A percentile compares a stretch with the other conserved stretches of the same genome.
Conservation (phyloP, 306 rosid species). For the Citrullus colocynthis region DNA sequence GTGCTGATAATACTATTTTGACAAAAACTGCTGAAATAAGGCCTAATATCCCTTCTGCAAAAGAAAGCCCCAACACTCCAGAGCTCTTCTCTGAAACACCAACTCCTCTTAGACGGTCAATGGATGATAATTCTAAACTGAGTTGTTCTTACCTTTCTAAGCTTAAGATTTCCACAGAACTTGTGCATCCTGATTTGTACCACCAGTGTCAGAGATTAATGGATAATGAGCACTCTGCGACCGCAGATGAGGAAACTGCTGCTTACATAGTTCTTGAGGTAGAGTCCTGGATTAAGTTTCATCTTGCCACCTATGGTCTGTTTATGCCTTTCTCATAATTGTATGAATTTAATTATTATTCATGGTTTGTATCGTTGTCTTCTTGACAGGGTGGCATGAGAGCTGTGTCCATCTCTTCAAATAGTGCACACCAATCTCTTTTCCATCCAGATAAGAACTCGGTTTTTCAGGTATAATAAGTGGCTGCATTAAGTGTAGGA, state of each 20-base stretch:
- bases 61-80: conserved; percentile 35
- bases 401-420: conserved; percentile 32
- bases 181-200: conserved; percentile 53
- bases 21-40: conserved; percentile 45
- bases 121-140: conserved; percentile 31
- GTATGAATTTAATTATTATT: background rate
- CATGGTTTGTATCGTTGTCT: background rate
- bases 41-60: conserved; percentile 32
- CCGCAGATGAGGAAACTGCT: conserved; percentile 31
- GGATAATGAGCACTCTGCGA: conserved; percentile 27
- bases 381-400: conserved; percentile 51
- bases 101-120: conserved; percentile 22
- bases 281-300: conserved; percentile 10
- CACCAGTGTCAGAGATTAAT: conserved; percentile 48
- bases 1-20: conserved; percentile 21
- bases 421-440: conserved; percentile 28
- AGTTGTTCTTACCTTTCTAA: conserved; percentile 72
- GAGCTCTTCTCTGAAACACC: conserved; percentile 26
- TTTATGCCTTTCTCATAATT: background rate
- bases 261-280: conserved; percentile 47
- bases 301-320: background rate
- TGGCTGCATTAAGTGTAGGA: background rate
- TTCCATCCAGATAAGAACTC: conserved; percentile 47
- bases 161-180: conserved; percentile 72
- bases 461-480: conserved; percentile 54